These are phyloP conservation scores for Agaricales sp. DNA, from an alignment of 1,284 basidiomycete genomes.

Conservation along the genomic window DNA sequence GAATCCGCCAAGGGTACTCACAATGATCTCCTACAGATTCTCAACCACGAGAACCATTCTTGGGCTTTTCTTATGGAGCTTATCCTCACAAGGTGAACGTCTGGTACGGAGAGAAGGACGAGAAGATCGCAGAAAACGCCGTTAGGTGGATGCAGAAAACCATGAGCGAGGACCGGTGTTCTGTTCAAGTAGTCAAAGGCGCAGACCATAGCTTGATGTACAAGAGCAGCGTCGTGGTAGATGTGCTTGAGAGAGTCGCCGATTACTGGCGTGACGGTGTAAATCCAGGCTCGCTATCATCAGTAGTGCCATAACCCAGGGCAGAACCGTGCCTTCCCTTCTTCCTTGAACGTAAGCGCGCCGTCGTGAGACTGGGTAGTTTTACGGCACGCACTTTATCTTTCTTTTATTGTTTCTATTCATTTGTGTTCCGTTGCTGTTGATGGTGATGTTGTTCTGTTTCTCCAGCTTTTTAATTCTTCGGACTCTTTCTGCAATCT, in stretches of 20 bases:
- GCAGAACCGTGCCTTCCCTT: too few species aligned
- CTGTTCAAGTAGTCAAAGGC: conserved; percentile 74
- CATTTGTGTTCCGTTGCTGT: too few species aligned
- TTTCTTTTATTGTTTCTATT: too few species aligned
- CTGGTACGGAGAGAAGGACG: conserved; percentile 92
- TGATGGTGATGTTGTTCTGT: too few species aligned
- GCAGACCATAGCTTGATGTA: conserved; percentile 94
- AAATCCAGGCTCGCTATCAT: too few species aligned
- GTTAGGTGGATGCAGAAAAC: conserved; percentile 85
- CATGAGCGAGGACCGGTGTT: conserved; percentile 69
- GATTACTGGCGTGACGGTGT: conserved; percentile 43
- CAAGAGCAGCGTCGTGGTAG: conserved; percentile 77
- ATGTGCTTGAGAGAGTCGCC: conserved; percentile 68
- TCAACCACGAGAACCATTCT: conserved; percentile 76
- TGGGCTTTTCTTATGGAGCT: conserved; percentile 76
- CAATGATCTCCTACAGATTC: conserved; percentile 82
- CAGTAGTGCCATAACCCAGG: too few species aligned
- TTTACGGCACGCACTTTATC: too few species aligned
- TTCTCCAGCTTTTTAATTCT: too few species aligned
- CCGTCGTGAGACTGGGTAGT: too few species aligned
- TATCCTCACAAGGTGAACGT: conserved; percentile 76
- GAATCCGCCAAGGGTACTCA: conserved; percentile 89
- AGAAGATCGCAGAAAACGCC: conserved; percentile 83
- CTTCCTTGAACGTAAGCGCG: too few species aligned
- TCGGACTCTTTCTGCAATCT: too few species aligned